Base-by-base conservation (phyloP, 371 early-diverging fungal genomes). In the Mucor indicus region DNA sequence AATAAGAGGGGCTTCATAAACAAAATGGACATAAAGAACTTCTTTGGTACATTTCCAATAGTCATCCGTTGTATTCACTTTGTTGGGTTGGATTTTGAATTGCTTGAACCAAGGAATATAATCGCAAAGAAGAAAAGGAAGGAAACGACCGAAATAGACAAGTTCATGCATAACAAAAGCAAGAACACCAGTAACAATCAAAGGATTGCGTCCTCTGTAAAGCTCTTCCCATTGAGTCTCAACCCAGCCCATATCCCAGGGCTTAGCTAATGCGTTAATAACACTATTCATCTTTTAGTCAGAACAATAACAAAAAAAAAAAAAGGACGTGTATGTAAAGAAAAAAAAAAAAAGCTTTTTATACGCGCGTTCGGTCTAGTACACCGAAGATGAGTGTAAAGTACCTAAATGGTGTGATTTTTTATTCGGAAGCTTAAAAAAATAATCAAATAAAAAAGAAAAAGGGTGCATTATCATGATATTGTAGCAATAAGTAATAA, bases 61-160 rank as follows among this genome's bases (percentile, higher is more conserved):
- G 55, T 85, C 79, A 37, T 60, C 77, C 17, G 60, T 43, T 0
- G 87, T 84, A 55, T 87, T 84, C 21, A 66, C 70, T 69, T 90
- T 89, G 42, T 77, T 80, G 75, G 84, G 72, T 73, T 93, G 95
- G 49, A 93, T 80, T 76, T 89, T 91, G 82, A 89, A 95, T 68
- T 89, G 80, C 39, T 83, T 72, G 55, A 92, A 69, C 8, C 73
- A 57, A 7, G 89, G 89, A 37, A 90, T 82, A 51, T 64, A 72
- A 62, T 87, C 87, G 52, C 83, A 84, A 39, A 83, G 69, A 35
- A 83, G 57, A 63, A 83, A 91, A 23, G 91, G 91, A 35, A 89
- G 38, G 60, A 83, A 89, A 23, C 88, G 84, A 15, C 83, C 85
- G 71, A 86, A 89, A 67, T 91, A 90, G 44, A 88, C 82, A 48